These are phyloP conservation scores for Rubia yunnanensis DNA, from an alignment of 257 asterid genomes.

Conservation along the genomic window DNA sequence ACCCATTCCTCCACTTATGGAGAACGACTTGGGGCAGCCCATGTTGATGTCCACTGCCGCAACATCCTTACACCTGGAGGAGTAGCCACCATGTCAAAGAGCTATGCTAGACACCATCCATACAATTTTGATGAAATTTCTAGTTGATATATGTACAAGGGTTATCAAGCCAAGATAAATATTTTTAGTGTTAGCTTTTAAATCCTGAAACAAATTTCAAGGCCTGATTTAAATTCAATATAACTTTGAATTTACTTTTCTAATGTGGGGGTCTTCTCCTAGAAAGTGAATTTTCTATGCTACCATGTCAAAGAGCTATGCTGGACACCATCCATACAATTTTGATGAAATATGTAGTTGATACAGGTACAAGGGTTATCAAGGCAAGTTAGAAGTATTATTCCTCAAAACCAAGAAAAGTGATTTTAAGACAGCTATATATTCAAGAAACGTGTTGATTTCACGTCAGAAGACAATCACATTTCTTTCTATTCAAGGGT, in stretches of 20 bases:
- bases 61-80: slow-evolving; percentile 73
- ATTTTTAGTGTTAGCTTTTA: background rate
- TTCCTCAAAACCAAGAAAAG: background rate
- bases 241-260: too few species aligned
- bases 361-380: background rate
- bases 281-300: background rate
- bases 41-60: slow-evolving; percentile 89
- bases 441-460: background rate
- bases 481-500: background rate
- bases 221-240: too few species aligned
- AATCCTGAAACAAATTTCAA: background rate
- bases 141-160: background rate
- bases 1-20: slow-evolving; percentile 98
- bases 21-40: slow-evolving; percentile 96
- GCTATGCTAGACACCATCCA: background rate
- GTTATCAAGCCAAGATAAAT: background rate
- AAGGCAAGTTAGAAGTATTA: background rate
- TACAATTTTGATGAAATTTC: background rate
- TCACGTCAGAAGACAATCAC: background rate
- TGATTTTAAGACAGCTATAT: background rate
- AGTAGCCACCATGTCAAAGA: slow-evolving; percentile 9
- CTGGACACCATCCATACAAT: background rate
- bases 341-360: background rate
- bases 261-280: background rate
- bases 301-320: background rate